These are phyloP conservation scores for Elsinoe batatas DNA, from an alignment of 2,329 filamentous ascomycete genomes.

Conservation along the genomic window DNA sequence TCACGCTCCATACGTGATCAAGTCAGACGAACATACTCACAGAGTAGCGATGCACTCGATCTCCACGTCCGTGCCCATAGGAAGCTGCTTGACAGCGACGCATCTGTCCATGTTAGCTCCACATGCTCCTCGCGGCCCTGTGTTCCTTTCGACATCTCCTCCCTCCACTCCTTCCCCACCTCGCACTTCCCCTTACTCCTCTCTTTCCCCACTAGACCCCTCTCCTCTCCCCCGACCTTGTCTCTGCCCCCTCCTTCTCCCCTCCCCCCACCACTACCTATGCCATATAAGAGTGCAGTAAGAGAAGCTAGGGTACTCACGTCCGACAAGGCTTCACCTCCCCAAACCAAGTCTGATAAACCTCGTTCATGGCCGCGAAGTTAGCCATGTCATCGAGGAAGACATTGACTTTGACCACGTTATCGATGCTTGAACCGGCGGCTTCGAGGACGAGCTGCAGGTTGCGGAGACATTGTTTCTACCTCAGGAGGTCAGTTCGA, in stretches of 20 bases:
- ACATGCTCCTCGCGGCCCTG: background rate
- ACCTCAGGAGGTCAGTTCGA: background rate
- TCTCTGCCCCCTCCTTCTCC: too few relatives aligned
- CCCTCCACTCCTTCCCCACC: too few relatives aligned
- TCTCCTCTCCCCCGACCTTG: background rate
- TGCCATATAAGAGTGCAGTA: too few relatives aligned
- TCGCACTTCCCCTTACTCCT: background rate
- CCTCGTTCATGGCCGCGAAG: constrained; percentile 50
- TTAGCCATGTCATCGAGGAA: constrained; percentile 57
- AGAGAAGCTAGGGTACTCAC: constrained; percentile 15
- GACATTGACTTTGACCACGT: constrained; percentile 58
- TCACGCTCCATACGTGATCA: too few relatives aligned
- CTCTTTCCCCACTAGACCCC: background rate
- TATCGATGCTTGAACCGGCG: constrained; percentile 48
- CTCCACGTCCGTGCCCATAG: constrained; percentile 43
- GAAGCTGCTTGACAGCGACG: constrained; percentile 43
- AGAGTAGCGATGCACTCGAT: constrained; percentile 42
- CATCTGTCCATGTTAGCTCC: constrained; percentile 28
- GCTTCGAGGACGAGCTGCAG: constrained; percentile 50
- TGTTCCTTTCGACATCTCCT: too few relatives aligned
- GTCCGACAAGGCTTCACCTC: constrained; percentile 27
- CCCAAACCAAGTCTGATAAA: constrained; percentile 33
- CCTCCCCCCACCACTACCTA: too few relatives aligned
- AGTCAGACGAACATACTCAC: constrained; percentile 18
- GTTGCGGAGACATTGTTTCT: constrained; percentile 46